phyloP scores from a whole-genome alignment of 2,329 filamentous ascomycete species.

The Diaporthe ilicicola region DNA sequence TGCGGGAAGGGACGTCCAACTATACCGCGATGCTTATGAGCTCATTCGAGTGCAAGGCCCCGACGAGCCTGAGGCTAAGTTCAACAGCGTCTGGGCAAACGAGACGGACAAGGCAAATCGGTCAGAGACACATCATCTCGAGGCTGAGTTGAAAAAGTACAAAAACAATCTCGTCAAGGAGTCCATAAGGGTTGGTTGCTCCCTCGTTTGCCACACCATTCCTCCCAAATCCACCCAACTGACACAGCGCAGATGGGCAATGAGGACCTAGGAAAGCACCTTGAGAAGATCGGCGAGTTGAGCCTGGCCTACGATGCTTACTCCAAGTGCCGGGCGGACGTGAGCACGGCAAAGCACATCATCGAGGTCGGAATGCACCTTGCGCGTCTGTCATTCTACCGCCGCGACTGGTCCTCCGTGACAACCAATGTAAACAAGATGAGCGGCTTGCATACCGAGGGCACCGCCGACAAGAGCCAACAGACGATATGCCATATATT shows the following conservation, averaged over 20 bases:
- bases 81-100: conserved; percentile 81
- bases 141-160: conserved; percentile 87
- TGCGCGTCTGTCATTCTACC: conserved; percentile 78
- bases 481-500: conserved; percentile 62
- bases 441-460: conserved; percentile 52
- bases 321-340: conserved; percentile 87
- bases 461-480: conserved; percentile 56
- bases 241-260: conserved; percentile 78
- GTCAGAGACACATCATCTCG: conserved; percentile 77
- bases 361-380: conserved; percentile 83
- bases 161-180: conserved; percentile 98
- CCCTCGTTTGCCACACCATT: not conserved
- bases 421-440: conserved; percentile 71
- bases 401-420: conserved; percentile 79
- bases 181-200: conserved; percentile 78
- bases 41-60: conserved; percentile 71
- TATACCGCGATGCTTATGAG: conserved; percentile 76
- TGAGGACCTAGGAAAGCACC: conserved; percentile 88
- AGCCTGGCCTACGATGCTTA: conserved; percentile 79
- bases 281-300: conserved; percentile 80
- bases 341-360: conserved; percentile 84
- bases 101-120: conserved; percentile 72
- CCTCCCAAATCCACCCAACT: not conserved
- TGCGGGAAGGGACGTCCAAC: conserved; percentile 73
- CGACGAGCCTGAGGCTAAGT: conserved; percentile 70